Evolutionary conservation across 176 grass and related monocot species (phyloP), one percentile per base, ranked within the genome.

Genomic region (Hyparrhenia diplandra): DNA sequence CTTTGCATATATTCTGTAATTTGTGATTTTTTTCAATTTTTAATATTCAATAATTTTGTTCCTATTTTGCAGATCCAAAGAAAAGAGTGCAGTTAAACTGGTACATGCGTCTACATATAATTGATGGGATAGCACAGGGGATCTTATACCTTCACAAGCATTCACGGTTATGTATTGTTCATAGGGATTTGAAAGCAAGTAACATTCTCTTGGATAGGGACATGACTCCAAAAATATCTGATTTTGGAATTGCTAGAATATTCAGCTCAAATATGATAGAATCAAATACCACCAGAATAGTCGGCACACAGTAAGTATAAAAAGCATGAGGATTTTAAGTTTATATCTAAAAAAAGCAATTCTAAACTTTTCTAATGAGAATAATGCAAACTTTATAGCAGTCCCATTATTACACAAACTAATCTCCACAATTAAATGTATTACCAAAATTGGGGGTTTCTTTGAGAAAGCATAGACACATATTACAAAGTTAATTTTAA

Each of bases 211-310:
- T 92, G 28, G n/a, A 92, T 59, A 9, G 73, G 23, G 70, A 92
- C n/a, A 84, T 89, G 87, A 74, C 74, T 73, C 90, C 87, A 46
- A 92, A 89, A 81, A 89, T 89, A 61, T 92, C 87, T n/a, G 87
- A 92, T 67, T 92, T 92, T 28, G n/a, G n/a, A 87, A 32, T 78
- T 89, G 80, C n/a, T 60, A 83, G 87, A 77, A 76, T 87, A 65
- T 84, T 92, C 64, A 60, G 72, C 41, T 77, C 64, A 20, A 82
- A 92, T 52, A 64, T 74, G 45, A 74, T 39, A 13, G 76, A 83
- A 87, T 63, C 32, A 73, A 86, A 89, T 24, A 89, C 90, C 46
- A 89, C 69, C 61, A 88, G 84, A 72, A 77, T 92, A 49, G 83
- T 92, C 0, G 90, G 87, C 52, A 87, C 87, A 77, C 88, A 79